These are phyloP conservation scores for Elsinoe ampelina DNA, from an alignment of 2,329 filamentous ascomycete species.

Conservation along the genomic window DNA sequence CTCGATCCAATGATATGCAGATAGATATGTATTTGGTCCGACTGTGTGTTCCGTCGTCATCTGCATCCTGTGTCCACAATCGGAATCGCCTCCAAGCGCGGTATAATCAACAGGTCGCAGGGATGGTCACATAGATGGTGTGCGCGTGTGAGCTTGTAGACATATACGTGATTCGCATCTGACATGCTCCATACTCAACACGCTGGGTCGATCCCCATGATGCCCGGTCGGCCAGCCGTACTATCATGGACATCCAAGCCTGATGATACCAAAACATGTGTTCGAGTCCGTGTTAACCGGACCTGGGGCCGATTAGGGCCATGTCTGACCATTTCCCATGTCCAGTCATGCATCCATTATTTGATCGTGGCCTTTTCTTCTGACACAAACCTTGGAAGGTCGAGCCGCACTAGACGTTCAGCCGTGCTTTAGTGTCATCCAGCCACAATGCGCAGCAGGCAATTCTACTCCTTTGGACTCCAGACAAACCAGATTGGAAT, in stretches of 20 bases:
- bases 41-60: too few species aligned
- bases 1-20: too few species aligned
- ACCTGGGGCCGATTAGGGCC: neutral
- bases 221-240: neutral
- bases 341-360: neutral
- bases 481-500: neutral
- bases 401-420: neutral
- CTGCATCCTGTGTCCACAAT: too few species aligned
- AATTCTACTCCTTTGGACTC: neutral
- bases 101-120: too few species aligned
- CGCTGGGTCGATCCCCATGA: too few species aligned
- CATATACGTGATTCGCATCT: too few species aligned
- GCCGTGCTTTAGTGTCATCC: neutral
- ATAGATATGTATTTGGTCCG: too few species aligned
- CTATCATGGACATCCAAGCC: neutral
- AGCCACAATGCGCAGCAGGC: constrained; percentile 5
- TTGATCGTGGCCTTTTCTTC: neutral
- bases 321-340: neutral
- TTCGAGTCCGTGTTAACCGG: neutral
- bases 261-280: neutral
- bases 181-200: too few species aligned
- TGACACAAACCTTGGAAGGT: constrained; percentile 4
- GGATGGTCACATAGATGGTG: too few species aligned
- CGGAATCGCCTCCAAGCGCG: too few species aligned
- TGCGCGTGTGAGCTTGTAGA: too few species aligned